A percentile compares a stretch with the other conserved stretches of the same genome.
These are phyloP conservation scores for Plectranthus barbatus DNA, from an alignment of 257 asterid genomes.

Conservation along the genomic window DNA sequence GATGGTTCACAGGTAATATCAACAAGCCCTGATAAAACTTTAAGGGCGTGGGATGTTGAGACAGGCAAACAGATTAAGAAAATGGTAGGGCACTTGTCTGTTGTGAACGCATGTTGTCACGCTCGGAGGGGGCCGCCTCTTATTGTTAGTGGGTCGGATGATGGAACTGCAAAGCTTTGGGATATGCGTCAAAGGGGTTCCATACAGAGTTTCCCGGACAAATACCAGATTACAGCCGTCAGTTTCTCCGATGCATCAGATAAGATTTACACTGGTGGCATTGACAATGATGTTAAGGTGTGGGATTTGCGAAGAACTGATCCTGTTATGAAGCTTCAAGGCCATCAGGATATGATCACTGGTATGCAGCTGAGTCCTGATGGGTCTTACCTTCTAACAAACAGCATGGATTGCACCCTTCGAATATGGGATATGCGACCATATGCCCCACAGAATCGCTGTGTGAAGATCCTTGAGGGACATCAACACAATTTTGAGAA, in stretches of 20 bases:
- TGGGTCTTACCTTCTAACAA: constrained; percentile 92
- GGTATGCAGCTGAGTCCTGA: constrained; percentile 98
- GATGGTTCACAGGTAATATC: constrained; percentile 88
- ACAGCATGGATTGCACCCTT: constrained; percentile 85
- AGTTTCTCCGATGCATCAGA: constrained; percentile 95
- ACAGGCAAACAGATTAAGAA: constrained; percentile 90
- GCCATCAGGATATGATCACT: constrained; percentile 88
- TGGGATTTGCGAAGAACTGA: constrained; percentile 93
- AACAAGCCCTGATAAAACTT: constrained; percentile 88
- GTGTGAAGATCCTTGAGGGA: constrained; percentile 92
- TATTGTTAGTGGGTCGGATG: constrained; percentile 94
- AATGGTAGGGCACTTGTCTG: constrained; percentile 84
- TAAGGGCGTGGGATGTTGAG: constrained; percentile 96
- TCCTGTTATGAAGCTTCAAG: constrained; percentile 91
- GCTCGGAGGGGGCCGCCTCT: constrained; percentile 97
- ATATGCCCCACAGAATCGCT: constrained; percentile 91
- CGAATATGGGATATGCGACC: constrained; percentile 99
- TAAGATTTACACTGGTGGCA: constrained; percentile 86
- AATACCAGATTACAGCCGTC: constrained; percentile 92
- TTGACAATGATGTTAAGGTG: constrained; percentile 86
- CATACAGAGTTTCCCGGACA: constrained; percentile 90
- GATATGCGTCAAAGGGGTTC: constrained; percentile 98
- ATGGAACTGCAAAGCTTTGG: constrained; percentile 98
- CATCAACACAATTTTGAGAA: constrained; percentile 97
- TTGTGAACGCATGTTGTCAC: constrained; percentile 87